phyloP scores from a whole-genome alignment of 169 alveolate species.

The Babesia bovis region DNA sequence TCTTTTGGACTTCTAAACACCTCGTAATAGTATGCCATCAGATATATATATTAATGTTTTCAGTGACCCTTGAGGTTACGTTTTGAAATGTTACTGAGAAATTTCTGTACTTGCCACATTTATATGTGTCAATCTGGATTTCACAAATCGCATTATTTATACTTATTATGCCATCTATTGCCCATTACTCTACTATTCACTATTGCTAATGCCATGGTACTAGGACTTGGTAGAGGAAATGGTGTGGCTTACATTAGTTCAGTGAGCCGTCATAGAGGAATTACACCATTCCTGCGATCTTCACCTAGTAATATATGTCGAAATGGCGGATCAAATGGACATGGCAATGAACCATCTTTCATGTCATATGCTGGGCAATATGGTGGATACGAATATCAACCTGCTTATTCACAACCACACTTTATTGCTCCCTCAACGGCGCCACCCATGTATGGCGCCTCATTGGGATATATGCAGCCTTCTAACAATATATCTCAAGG shows the following conservation, averaged over 20 bases:
- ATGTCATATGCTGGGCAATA: conserved; percentile 29
- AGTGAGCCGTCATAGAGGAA: conserved; percentile 1
- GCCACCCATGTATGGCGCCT: not conserved
- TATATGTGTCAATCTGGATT: conserved; percentile 12
- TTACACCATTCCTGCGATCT: not conserved
- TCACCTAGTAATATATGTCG: not conserved
- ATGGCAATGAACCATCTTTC: not conserved
- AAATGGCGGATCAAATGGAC: not conserved
- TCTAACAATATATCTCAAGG: not conserved
- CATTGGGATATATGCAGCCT: conserved; percentile 17
- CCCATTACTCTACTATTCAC: not conserved
- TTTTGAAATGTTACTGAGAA: conserved; percentile 26
- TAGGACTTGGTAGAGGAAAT: conserved; percentile 34
- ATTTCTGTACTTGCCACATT: conserved; percentile 5
- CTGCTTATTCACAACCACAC: conserved; percentile 20
- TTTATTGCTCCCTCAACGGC: conserved; percentile 3
- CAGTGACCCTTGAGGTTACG: conserved; percentile 6
- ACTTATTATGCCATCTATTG: not conserved
- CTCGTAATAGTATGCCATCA: not conserved
- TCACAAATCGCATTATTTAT: not conserved
- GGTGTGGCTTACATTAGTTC: conserved; percentile 35
- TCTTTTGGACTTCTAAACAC: not conserved
- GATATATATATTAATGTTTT: not conserved
- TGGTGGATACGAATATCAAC: conserved; percentile 36
- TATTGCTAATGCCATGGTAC: conserved; percentile 21